Evolutionary conservation across 371 early-diverging fungal genomes (phyloP), one percentile per base, ranked within the genome.

Genomic region (Mucor circinelloides): DNA sequence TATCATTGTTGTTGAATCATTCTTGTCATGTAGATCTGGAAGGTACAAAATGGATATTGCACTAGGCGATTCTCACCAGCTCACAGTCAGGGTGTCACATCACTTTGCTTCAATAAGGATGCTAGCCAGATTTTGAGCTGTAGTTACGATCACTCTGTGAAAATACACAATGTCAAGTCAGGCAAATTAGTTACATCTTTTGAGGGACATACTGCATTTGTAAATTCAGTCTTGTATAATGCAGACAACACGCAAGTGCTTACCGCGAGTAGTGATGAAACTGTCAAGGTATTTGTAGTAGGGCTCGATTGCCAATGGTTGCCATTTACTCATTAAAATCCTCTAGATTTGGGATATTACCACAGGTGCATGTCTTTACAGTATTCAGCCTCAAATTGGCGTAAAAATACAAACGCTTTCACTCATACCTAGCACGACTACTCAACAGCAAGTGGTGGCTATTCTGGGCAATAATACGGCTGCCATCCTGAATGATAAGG

Each of bases 131-230:
- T 98, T 2, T 77, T 97, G 12, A 93, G 92, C 66, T 80, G 88
- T 6, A 90, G 95, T n/a, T 94, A 93, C 69, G 98, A 97, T 69
- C 82, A 84, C 31, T 88, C 89, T 2, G 70, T 95, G 27, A 84
- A 91, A 85, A 76, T 97, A 17, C 94, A 95, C 70, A 96, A 96
- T 5, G 73, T 97, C 15, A 94, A 95, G 69, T 94, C 95, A 1
- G 96, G 96, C 10, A 94, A 94, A 52, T 82, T 88, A 66, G 72
- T 96, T 10, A 92, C 94, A 64, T 94, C 95, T 66, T 96, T 95
- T 70, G 85, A 93, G 15, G 99, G 99, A 0, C 99, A 98, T 68
- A 84, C 91, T 0, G 92, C 95, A 0, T 95, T 91, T 75, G 94
- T 97, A 25, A 97, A 95, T 74, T 80, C 84, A 42, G 94, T 85